Evolutionary conservation across 2,329 filamentous ascomycete species (phyloP).

Genomic region (Aureobasidium sp.): DNA sequence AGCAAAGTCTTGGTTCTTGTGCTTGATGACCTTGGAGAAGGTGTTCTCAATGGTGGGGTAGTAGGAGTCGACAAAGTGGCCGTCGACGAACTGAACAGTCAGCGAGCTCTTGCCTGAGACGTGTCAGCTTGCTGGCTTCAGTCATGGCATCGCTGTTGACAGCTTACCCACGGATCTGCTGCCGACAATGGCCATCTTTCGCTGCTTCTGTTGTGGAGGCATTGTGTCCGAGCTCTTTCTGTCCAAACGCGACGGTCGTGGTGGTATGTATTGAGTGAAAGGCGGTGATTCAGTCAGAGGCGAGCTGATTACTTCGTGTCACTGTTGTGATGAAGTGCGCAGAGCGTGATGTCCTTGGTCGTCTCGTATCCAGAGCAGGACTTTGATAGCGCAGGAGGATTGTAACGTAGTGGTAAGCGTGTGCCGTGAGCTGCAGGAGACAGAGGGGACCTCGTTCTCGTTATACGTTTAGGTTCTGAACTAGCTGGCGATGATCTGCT

Average conservation of each 20-base stretch:
- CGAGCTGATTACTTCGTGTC: not conserved
- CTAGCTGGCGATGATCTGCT: conserved; percentile 1
- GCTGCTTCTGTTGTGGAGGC: conserved; percentile 70
- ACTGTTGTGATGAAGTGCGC: not conserved
- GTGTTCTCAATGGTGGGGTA: conserved; percentile 99
- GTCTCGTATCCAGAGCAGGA: not conserved
- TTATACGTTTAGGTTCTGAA: not conserved
- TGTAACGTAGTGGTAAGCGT: not conserved
- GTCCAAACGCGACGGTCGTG: not conserved
- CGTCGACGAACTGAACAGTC: conserved; percentile 93
- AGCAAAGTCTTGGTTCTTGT: conserved; percentile 85
- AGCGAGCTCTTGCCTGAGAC: conserved; percentile 85
- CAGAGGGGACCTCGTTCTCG: not conserved
- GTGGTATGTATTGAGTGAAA: not conserved
- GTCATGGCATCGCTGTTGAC: not conserved
- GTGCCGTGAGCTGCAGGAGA: not conserved
- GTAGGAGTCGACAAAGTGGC: conserved; percentile 97
- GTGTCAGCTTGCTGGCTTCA: conserved; percentile 1
- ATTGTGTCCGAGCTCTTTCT: conserved; percentile 24
- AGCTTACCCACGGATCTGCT: conserved; percentile 80
- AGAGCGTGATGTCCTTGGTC: not conserved
- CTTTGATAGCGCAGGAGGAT: not conserved
- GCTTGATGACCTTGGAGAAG: conserved; percentile 90
- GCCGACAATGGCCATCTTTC: conserved; percentile 93
- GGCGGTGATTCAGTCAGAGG: not conserved